These are phyloP conservation scores for Beauveria medogensis DNA, from an alignment of 2,329 filamentous ascomycete species.

Conservation along the genomic window DNA sequence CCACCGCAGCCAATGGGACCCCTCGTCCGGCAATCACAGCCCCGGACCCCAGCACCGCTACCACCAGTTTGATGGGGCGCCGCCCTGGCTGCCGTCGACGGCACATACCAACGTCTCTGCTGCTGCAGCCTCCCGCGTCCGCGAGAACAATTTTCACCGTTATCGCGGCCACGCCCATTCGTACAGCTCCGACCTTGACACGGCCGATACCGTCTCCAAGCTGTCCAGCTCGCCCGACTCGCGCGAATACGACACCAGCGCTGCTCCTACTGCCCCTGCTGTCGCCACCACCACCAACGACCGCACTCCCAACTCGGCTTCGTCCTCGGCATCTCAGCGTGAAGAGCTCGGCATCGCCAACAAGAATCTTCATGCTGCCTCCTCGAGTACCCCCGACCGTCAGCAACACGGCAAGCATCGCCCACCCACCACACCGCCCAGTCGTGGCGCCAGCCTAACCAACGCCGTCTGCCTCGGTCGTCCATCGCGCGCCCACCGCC, in stretches of 20 bases:
- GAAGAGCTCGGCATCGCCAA: background rate
- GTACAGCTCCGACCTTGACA: slow-evolving; percentile 55
- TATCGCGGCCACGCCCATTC: slow-evolving; percentile 31
- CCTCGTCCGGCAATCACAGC: background rate
- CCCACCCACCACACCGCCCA: background rate
- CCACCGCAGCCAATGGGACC: slow-evolving; percentile 7
- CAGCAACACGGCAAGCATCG: background rate
- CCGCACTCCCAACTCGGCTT: slow-evolving; percentile 18
- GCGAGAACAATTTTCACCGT: background rate
- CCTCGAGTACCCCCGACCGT: background rate
- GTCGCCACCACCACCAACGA: slow-evolving; percentile 49
- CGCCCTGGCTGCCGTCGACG: background rate
- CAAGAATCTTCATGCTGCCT: background rate
- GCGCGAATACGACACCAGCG: slow-evolving; percentile 37
- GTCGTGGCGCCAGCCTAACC: background rate
- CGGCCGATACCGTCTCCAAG: slow-evolving; percentile 43
- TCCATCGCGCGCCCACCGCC: background rate
- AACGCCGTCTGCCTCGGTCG: background rate
- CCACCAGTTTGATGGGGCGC: slow-evolving; percentile 1
- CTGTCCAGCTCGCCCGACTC: slow-evolving; percentile 41
- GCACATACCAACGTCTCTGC: background rate
- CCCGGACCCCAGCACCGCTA: slow-evolving; percentile 18
- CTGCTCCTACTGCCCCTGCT: slow-evolving; percentile 64
- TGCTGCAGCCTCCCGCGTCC: background rate
- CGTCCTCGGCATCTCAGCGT: background rate